Evolutionary conservation across 169 alveolate genomes (phyloP), one percentile per base, ranked within the genome.

Genomic region (Babesia divergens): DNA sequence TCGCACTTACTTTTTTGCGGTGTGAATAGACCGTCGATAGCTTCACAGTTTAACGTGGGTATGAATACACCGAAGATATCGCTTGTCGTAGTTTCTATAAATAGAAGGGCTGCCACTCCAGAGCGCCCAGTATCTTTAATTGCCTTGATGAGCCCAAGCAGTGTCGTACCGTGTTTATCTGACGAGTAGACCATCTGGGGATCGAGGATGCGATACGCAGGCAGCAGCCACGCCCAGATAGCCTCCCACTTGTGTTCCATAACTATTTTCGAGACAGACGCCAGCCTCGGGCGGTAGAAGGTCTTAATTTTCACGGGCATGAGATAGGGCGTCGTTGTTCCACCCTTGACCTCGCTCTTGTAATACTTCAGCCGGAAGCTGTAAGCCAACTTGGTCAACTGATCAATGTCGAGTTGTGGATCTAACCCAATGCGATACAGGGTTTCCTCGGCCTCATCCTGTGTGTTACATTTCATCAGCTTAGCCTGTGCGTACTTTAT

Each of bases 271-370:
- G 92, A 86, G 20, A 43, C 24, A 42, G 79, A 65, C 35, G 62
- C 49, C 64, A 86, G 56, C 22, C 92, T 64, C 8, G 92, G 92
- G 34, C 92, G 51, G 81, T 86, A 86, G 59, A 86, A 86, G 4
- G 80, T 54, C 56, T 77, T 83, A n/a, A 86, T 82, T 53, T 83
- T 83, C 13, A 86, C 90, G 52, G 81, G 83, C 89, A 82, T 83
- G 31, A 86, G 69, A 46, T 86, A 86, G 6, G 90, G 90, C 1
- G 90, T 66, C 14, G 43, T 29, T 13, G 60, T 53, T 18, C 40
- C 66, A 26, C 71, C 59, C 42, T 66, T 67, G 43, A 75, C 60
- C 14, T 80, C 82, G 49, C 76, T 74, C 56, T 82, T 86, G 51
- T 70, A 69, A 40, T 76, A 62, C 81, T 79, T 86, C 11, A 82